Evolutionary conservation across 208 protist genomes (phyloP).

Genomic region (Leishmania aethiopica): DNA sequence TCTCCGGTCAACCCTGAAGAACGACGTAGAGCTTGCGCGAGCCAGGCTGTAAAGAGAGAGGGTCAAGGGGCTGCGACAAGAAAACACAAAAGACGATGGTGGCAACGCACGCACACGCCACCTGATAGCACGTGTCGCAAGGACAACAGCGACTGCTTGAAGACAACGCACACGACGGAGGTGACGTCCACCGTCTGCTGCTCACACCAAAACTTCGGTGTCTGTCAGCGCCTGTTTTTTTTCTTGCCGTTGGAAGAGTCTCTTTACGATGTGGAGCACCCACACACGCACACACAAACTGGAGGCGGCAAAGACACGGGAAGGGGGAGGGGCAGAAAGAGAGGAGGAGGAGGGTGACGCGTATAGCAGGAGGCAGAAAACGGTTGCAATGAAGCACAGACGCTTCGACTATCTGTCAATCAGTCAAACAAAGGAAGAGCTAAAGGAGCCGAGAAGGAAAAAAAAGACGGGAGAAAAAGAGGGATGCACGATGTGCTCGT

Average conservation of each 20-base stretch:
- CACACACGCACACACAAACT: not conserved
- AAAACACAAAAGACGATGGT: not conserved
- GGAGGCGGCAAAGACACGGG: not conserved
- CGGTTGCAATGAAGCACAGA: not conserved
- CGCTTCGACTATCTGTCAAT: not conserved
- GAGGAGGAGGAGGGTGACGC: not conserved
- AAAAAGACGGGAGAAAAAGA: not conserved
- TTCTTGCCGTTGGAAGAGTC: not conserved
- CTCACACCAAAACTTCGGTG: not conserved
- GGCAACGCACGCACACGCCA: not conserved
- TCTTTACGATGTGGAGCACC: not conserved
- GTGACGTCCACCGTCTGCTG: not conserved
- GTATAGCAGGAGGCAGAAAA: not conserved
- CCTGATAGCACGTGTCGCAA: not conserved
- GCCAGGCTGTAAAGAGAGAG: not conserved
- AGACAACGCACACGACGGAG: not conserved
- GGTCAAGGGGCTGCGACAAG: not conserved
- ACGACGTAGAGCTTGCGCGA: not conserved
- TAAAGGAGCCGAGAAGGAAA: not conserved
- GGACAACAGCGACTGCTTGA: not conserved
- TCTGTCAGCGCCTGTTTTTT: not conserved
- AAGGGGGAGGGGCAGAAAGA: not conserved
- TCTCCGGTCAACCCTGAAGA: not conserved
- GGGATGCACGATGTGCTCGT: not conserved
- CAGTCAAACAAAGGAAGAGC: not conserved